Percentiles rank a stretch among this genome's conserved stretches.
Conservation (phyloP, 2,329 filamentous ascomycete genomes). For the Cladophialophora chaetospira region DNA sequence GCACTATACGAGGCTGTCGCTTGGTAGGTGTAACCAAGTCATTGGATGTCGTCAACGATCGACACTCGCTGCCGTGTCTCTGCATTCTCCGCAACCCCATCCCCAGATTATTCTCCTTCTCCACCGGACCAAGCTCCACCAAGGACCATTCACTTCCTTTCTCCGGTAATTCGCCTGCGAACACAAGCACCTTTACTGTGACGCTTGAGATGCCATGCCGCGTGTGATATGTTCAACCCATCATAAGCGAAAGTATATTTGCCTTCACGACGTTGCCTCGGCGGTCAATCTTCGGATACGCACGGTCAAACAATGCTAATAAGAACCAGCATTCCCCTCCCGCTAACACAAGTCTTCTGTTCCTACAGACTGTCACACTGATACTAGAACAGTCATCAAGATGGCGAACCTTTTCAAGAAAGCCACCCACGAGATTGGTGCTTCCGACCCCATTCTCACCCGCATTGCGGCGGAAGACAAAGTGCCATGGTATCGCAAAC, state of each 20-base stretch:
- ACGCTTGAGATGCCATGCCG: not conserved
- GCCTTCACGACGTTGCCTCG: slow-evolving; percentile 2
- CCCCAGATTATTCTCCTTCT: slow-evolving; percentile 9
- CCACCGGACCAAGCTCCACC: slow-evolving; percentile 5
- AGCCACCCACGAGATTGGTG: slow-evolving; percentile 14
- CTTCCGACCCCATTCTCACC: slow-evolving; percentile 24
- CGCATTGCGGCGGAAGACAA: slow-evolving; percentile 37
- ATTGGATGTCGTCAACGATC: slow-evolving; percentile 1
- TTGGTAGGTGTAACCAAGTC: not conserved
- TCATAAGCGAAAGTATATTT: slow-evolving; percentile 5
- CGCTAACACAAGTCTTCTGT: not conserved
- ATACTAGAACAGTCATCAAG: not conserved
- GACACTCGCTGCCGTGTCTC: not conserved
- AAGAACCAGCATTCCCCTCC: slow-evolving; percentile 1
- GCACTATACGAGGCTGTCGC: slow-evolving; percentile 3
- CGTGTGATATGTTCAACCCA: slow-evolving; percentile 2
- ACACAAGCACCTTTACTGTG: not conserved
- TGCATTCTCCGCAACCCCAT: not conserved
- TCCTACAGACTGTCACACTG: not conserved
- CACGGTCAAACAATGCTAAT: not conserved
- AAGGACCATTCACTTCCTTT: not conserved
- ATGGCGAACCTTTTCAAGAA: slow-evolving; percentile 18
- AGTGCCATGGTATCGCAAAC: slow-evolving; percentile 60
- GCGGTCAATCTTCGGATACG: not conserved
- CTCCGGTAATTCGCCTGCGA: not conserved